Evolutionary conservation across 2,329 filamentous ascomycete species (phyloP).

Genomic region (Neofusicoccum cordaticola): DNA sequence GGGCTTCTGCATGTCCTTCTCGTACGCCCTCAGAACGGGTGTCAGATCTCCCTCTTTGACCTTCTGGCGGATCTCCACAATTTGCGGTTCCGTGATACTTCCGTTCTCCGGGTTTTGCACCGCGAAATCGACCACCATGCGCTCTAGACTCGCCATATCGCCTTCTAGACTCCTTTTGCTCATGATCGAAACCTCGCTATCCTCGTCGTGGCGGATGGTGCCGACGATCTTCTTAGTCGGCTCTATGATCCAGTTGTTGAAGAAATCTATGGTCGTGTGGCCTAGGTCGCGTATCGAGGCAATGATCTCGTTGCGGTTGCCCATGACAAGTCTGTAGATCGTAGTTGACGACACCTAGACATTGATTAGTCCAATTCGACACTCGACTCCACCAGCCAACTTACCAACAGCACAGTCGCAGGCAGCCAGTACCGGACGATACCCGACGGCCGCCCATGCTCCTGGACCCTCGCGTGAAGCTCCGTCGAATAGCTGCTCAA

Average conservation of each 20-base stretch:
- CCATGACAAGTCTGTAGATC: slow-evolving; percentile 73
- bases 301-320: slow-evolving; percentile 71
- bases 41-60: slow-evolving; percentile 92
- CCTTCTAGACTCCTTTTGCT: slow-evolving; percentile 87
- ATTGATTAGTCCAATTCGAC: slow-evolving; percentile 20
- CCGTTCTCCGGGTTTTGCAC: slow-evolving; percentile 70
- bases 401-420: slow-evolving; percentile 57
- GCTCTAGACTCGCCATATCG: slow-evolving; percentile 86
- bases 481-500: slow-evolving; percentile 65
- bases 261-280: slow-evolving; percentile 79
- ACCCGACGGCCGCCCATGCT: slow-evolving; percentile 72
- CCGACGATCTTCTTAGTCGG: slow-evolving; percentile 78
- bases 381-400: neutral
- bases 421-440: slow-evolving; percentile 89
- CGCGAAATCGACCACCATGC: slow-evolving; percentile 98
- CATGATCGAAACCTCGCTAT: slow-evolving; percentile 94
- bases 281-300: slow-evolving; percentile 79
- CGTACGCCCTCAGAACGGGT: slow-evolving; percentile 85
- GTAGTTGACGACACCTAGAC: slow-evolving; percentile 68
- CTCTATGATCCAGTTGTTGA: slow-evolving; percentile 93
- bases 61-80: slow-evolving; percentile 71
- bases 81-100: slow-evolving; percentile 64
- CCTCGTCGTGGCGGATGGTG: slow-evolving; percentile 89
- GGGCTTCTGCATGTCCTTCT: slow-evolving; percentile 79
- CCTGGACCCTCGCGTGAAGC: slow-evolving; percentile 54